Evolutionary conservation across 2,329 filamentous ascomycete species (phyloP).

Genomic region (Beauveria sp.): DNA sequence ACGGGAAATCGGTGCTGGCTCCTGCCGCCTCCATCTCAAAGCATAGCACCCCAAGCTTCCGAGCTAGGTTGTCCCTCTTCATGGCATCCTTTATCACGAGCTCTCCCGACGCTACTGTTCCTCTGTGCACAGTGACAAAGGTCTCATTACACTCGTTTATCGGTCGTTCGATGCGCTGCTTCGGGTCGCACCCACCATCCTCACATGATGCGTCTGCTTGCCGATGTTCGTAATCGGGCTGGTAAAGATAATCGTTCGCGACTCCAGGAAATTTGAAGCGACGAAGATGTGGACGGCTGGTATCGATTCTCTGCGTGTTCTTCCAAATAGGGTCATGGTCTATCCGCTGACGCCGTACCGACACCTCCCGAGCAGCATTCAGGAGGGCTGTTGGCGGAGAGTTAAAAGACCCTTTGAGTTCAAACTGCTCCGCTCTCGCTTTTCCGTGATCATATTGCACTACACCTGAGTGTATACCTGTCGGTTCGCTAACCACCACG

Average conservation of each 20-base stretch:
- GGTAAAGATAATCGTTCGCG: conserved; percentile 12
- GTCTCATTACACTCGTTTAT: conserved; percentile 7
- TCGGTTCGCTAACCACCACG: conserved; percentile 17
- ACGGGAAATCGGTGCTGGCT: conserved; percentile 13
- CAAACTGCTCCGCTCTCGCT: conserved; percentile 13
- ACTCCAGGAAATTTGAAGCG: conserved; percentile 11
- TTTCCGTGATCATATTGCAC: conserved; percentile 18
- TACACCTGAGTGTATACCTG: conserved; percentile 13
- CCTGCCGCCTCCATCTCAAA: conserved; percentile 17
- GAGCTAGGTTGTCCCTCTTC: conserved; percentile 13
- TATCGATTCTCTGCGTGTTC: conserved; percentile 10
- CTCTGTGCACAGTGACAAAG: conserved; percentile 14
- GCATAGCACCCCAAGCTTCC: conserved; percentile 12
- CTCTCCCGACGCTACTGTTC: conserved; percentile 16
- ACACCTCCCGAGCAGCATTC: conserved; percentile 13
- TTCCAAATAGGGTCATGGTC: conserved; percentile 10
- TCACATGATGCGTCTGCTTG: conserved; percentile 9
- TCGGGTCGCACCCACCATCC: conserved; percentile 9
- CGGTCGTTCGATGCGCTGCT: conserved; percentile 9
- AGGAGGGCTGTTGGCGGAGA: conserved; percentile 14
- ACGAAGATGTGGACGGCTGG: neutral
- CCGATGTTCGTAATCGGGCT: conserved; percentile 5
- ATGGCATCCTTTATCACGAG: conserved; percentile 13
- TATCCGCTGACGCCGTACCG: neutral
- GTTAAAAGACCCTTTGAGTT: conserved; percentile 13